Conservation (phyloP, 2,329 filamentous ascomycete genomes). For the Pseudogymnoascus sp. region DNA sequence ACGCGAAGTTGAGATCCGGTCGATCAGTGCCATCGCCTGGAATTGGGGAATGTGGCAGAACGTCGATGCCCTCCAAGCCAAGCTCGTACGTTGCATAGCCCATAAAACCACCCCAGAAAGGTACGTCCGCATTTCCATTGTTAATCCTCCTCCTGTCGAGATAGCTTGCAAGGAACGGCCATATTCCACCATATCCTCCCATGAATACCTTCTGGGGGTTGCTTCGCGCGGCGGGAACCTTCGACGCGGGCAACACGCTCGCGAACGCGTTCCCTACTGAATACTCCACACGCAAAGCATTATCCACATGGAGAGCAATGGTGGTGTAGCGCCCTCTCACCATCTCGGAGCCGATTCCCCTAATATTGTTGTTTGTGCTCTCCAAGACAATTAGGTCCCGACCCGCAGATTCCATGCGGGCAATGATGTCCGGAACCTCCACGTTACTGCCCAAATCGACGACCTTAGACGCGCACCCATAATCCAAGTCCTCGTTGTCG, state of each 20-base stretch:
- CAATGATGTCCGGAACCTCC: constrained; percentile 46
- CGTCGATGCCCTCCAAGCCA: constrained; percentile 45
- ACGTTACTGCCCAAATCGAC: constrained; percentile 39
- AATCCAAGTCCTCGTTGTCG: constrained; percentile 14
- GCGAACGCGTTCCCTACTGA: constrained; percentile 39
- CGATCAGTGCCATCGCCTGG: constrained; percentile 21
- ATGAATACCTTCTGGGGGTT: constrained; percentile 8
- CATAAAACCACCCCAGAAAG: constrained; percentile 64
- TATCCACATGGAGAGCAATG: constrained; percentile 55
- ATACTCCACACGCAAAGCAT: constrained; percentile 51
- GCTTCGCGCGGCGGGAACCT: neutral
- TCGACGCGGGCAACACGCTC: constrained; percentile 19
- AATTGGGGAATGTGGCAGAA: constrained; percentile 27
- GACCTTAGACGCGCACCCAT: constrained; percentile 33
- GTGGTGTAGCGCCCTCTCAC: constrained; percentile 62
- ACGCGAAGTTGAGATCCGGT: constrained; percentile 55
- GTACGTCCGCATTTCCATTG: constrained; percentile 28
- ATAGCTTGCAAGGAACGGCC: constrained; percentile 28
- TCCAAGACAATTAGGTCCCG: constrained; percentile 49
- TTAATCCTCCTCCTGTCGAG: constrained; percentile 33
- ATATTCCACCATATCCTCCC: constrained; percentile 23
- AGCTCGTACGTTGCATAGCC: constrained; percentile 63
- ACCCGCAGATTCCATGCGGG: constrained; percentile 28
- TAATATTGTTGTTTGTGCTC: constrained; percentile 26
- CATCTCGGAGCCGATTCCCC: constrained; percentile 36